Base-by-base conservation (phyloP, 2,329 filamentous ascomycete species). In the Sclerotinia subarctica region DNA sequence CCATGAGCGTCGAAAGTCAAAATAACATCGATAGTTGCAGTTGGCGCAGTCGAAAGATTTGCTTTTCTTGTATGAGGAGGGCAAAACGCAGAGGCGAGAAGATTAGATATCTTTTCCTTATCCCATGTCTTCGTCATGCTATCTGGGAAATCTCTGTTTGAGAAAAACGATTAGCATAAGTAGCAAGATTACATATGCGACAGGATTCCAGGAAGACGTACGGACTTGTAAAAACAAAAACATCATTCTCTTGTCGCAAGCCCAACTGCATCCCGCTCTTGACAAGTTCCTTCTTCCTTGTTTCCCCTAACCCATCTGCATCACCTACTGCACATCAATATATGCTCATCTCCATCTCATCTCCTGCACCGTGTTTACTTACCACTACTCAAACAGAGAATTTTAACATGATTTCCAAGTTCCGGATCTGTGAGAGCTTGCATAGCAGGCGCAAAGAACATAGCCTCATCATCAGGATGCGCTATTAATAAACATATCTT, bases 391-490 rank as follows among this genome's bases (percentile, higher is more conserved):
- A 99, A 82, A 80, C 95, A 99, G 67, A 98, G 81, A 71, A 99
- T 96, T 81, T 96, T 95, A 76, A 99, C 85, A 77, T 96, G 93
- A 80, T 99, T 98, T 5, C 92, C 91, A 26, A 90, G 84, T 69
- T 89, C 87, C 5, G 93, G 92, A 19, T 86, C 84, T 24, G 93
- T 94, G 68, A 99, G 85, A n/a, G 91, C 88, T 74, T 96, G 84
- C 19, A 98, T 84, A 0, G 93, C 91, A 0, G 95, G 95, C 71
- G 93, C 88, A 80, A 99, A 99, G 84, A 99, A 99, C 95, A 99
- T 99, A 79, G 94, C 95, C 82, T 99, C 95, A 76, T 99, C 95
- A 80, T 99, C 95, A 0, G 95, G 95, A 81, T 99, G 95, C 29
- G 95, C 95, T 76, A 99, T 98, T 67, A 99, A 84, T 66, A 99